Percentiles rank a stretch among this genome's conserved stretches.
These are phyloP conservation scores for Typha latifolia DNA, from an alignment of 176 grass and related monocot species.

Conservation along the genomic window DNA sequence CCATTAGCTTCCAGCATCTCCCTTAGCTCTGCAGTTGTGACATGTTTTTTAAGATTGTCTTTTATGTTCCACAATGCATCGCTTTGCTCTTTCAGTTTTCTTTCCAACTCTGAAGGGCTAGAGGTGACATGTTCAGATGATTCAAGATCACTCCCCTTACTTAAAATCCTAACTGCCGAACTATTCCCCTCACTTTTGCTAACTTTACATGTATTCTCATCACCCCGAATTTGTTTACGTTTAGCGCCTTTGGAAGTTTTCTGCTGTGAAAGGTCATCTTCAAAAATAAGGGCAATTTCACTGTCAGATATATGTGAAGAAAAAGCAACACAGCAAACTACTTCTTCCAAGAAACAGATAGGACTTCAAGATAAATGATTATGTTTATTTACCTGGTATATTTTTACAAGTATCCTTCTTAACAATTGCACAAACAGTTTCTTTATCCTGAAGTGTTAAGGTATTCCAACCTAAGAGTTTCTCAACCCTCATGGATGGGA, in stretches of 20 bases:
- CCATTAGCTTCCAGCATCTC: constrained; percentile 84
- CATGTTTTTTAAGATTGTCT: constrained; percentile 76
- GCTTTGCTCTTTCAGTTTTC: constrained; percentile 72
- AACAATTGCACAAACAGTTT: constrained; percentile 42
- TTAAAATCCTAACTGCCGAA: constrained; percentile 23
- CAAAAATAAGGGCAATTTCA: constrained; percentile 20
- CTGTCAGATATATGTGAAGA: constrained; percentile 19
- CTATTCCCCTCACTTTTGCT: constrained; percentile 41
- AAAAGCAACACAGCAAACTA: constrained; percentile 2
- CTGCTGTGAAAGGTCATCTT: constrained; percentile 29
- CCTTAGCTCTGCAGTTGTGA: constrained; percentile 64
- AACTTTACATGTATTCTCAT: constrained; percentile 36
- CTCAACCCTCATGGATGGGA: constrained; percentile 47
- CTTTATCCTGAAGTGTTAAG: constrained; percentile 52
- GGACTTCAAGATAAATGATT: constrained; percentile 8
- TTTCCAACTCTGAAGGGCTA: constrained; percentile 37
- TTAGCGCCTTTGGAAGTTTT: constrained; percentile 50
- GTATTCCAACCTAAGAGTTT: constrained; percentile 78
- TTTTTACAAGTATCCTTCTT: constrained; percentile 32
- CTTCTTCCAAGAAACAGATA: background rate
- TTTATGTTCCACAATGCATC: constrained; percentile 82
- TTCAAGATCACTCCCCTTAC: constrained; percentile 30
- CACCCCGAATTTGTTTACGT: constrained; percentile 39
- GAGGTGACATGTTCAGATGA: constrained; percentile 23
- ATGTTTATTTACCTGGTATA: constrained; percentile 29